phyloP scores from a whole-genome alignment of 768 basidiomycete species.

The Naematelia encephala region DNA sequence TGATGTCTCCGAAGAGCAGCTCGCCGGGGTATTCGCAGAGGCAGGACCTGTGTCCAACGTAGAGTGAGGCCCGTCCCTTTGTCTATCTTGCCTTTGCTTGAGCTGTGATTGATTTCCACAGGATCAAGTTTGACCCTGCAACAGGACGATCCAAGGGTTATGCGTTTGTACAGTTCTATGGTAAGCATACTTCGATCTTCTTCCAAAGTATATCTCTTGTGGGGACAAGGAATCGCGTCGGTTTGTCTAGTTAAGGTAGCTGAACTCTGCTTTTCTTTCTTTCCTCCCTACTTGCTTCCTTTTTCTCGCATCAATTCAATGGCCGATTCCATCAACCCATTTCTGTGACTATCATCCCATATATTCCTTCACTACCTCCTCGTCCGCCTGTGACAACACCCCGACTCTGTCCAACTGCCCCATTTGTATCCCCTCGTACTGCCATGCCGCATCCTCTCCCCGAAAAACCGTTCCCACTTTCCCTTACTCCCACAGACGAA shows the following conservation, averaged over 20 bases:
- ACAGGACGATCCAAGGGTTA: slow-evolving; percentile 51
- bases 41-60: slow-evolving; percentile 50
- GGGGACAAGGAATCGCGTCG: too few species aligned
- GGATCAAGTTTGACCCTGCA: slow-evolving; percentile 48
- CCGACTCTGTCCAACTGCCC: neutral
- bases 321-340: neutral
- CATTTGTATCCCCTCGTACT: neutral
- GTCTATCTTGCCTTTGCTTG: neutral
- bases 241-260: too few species aligned
- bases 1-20: slow-evolving; percentile 52
- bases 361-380: neutral
- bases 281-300: neutral
- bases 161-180: slow-evolving; percentile 51
- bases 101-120: neutral
- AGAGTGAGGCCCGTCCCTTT: slow-evolving; percentile 35
- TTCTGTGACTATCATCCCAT: neutral
- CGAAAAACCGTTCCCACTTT: neutral
- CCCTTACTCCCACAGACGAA: slow-evolving; percentile 60
- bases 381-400: neutral
- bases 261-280: neutral
- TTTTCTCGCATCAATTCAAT: neutral
- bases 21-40: slow-evolving; percentile 47
- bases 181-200: slow-evolving; percentile 22
- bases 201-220: neutral
- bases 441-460: neutral